Percentiles rank a stretch among this genome's conserved stretches.
Conservation (phyloP, 2,329 filamentous ascomycete species). For the Arachnomyces sp. region DNA sequence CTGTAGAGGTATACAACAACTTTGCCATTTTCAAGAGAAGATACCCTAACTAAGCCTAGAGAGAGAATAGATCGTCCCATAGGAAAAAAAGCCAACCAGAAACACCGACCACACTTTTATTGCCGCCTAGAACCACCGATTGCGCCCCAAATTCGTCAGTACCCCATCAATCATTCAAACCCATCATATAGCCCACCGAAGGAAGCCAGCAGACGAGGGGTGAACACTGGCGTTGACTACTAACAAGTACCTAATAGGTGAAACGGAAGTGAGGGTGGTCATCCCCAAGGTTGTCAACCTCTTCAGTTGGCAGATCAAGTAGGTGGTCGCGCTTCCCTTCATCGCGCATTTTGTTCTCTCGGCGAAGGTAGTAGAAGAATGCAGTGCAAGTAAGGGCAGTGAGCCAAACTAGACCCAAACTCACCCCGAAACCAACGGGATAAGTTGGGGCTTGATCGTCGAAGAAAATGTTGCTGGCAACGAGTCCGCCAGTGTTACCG, state of each 20-base stretch:
- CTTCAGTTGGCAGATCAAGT: slow-evolving; percentile 25
- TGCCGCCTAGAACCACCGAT: too few relatives aligned
- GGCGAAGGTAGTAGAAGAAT: slow-evolving; percentile 24
- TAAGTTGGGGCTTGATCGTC: slow-evolving; percentile 22
- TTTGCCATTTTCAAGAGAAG: too few relatives aligned
- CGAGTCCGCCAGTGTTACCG: slow-evolving; percentile 27
- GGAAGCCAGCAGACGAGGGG: too few relatives aligned
- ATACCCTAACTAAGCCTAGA: too few relatives aligned
- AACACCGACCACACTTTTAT: too few relatives aligned
- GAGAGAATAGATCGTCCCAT: too few relatives aligned
- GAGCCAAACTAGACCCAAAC: slow-evolving; percentile 27
- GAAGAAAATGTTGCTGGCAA: slow-evolving; percentile 28
- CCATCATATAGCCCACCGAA: too few relatives aligned
- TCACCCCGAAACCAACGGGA: slow-evolving; percentile 20
- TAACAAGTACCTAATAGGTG: slow-evolving; percentile 19
- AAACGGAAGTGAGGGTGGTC: slow-evolving; percentile 33
- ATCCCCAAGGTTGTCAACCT: slow-evolving; percentile 32
- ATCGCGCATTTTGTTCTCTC: slow-evolving; percentile 31
- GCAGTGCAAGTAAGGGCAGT: slow-evolving; percentile 23
- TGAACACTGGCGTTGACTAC: too few relatives aligned
- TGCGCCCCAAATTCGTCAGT: too few relatives aligned
- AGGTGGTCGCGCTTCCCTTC: slow-evolving; percentile 28
- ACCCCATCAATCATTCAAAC: too few relatives aligned
- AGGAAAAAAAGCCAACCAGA: too few relatives aligned
- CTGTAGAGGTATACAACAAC: too few relatives aligned